A percentile compares a stretch with the other conserved stretches of the same genome.
Conservation (phyloP, 2,329 filamentous ascomycete genomes). For the Claviceps africana region DNA sequence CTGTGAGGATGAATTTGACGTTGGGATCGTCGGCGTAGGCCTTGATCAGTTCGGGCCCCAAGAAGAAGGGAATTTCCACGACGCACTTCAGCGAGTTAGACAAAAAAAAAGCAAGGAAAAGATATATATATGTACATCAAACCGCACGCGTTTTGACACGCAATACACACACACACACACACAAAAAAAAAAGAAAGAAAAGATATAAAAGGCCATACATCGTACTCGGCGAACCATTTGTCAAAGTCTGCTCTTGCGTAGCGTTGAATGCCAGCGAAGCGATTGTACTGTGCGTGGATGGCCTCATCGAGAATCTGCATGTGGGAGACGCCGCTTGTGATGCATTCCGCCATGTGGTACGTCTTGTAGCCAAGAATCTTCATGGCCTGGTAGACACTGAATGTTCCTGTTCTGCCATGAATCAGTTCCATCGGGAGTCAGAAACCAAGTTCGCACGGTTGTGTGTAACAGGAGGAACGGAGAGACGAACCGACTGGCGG, state of each 20-base stretch:
- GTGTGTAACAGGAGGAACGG: not conserved
- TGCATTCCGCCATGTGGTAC: slow-evolving; percentile 23
- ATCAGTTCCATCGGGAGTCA: not conserved
- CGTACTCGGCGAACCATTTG: slow-evolving; percentile 25
- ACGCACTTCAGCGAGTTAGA: slow-evolving; percentile 5
- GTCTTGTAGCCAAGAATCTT: slow-evolving; percentile 21
- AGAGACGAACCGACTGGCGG: slow-evolving; percentile 18
- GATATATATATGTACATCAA: no score
- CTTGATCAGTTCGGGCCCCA: slow-evolving; percentile 14
- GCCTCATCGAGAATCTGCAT: slow-evolving; percentile 17
- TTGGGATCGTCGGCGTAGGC: slow-evolving; percentile 19
- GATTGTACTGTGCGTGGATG: slow-evolving; percentile 15
- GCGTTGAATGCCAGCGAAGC: slow-evolving; percentile 1
- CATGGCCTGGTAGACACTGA: slow-evolving; percentile 16
- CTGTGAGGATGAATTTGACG: slow-evolving; percentile 22
- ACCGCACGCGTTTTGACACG: no score
- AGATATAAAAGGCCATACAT: slow-evolving; percentile 14
- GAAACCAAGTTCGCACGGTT: not conserved
- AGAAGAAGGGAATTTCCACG: slow-evolving; percentile 11
- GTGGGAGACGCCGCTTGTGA: slow-evolving; percentile 8
- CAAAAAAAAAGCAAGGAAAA: slow-evolving; percentile 1
- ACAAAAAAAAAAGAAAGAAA: not conserved
- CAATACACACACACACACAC: no score
- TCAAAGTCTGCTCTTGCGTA: slow-evolving; percentile 19
- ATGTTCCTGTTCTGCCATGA: slow-evolving; percentile 16